Base-by-base conservation (phyloP, 2,329 filamentous ascomycete genomes). In the Neofusicoccum sp. region DNA sequence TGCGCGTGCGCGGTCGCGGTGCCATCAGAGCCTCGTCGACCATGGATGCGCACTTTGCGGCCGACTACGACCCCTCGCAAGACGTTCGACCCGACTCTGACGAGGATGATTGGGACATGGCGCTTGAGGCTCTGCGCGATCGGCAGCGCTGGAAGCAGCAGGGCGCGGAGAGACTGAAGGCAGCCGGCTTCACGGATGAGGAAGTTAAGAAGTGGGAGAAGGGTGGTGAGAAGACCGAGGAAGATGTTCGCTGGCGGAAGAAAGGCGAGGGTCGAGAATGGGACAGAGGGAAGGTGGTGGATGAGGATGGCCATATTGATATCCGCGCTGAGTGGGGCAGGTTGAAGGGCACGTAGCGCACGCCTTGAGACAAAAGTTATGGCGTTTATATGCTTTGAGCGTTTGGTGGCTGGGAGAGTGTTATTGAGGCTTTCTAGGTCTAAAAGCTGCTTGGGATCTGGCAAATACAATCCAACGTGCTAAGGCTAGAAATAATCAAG, bases 21-120 rank as follows among this genome's bases (percentile, higher is more conserved):
- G 85, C 85, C 12, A 81, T 85, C 43, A 79, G 72, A 47, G 79
- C 83, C 4, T 83, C 83, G 1, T 88, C 87, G 31, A 87, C 85
- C 8, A 96, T 97, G 67, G 93, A 97, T 71, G 81, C 84, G 29
- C 91, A 91, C 59, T 98, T 97, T 74, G 88, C 89, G 1, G 80
- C 86, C 1, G 84, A 76, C 16, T 89, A 89, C 69, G 81, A 89
- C 65, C 86, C 87, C 1, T 73, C 78, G 6, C 73, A 79, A n/a
- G 86, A 91, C 68, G 76, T 89, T 3, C 78, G 82, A 43, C 77
- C 80, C 47, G 66, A 75, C 65, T 74, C 80, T 2, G 79, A 81
- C 1, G 79, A 77, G 2, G 87, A 89, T 65, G 87, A 91, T 64
- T 97, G 92, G 93, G 90, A 91, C 48, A 86, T 91, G 69, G 87